Evolutionary conservation across 345 rosid genomes (phyloP).

Genomic region (Corchorus olitorius): DNA sequence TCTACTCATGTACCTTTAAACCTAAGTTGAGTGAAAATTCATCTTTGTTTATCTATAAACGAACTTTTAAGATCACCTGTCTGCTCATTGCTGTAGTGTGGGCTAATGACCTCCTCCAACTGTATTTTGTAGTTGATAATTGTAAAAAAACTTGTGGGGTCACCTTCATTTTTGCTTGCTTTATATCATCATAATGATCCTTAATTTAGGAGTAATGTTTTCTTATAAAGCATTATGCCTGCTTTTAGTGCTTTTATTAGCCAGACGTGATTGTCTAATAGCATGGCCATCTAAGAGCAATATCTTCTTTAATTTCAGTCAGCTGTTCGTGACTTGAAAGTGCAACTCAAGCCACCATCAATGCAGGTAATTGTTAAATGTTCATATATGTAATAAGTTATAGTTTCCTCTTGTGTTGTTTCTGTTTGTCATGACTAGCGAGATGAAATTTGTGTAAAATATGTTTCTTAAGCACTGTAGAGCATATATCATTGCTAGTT

Average conservation of each 20-base stretch:
- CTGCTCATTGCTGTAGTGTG: neutral
- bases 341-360: slow-evolving; percentile 94
- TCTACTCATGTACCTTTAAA: neutral
- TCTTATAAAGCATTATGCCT: neutral
- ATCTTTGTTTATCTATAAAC: neutral
- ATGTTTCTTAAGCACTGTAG: neutral
- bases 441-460: slow-evolving; percentile 1
- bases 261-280: slow-evolving; percentile 3
- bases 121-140: neutral
- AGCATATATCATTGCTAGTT: neutral
- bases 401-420: slow-evolving; percentile 5
- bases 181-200: neutral
- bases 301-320: slow-evolving; percentile 51
- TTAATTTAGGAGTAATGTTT: neutral
- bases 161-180: neutral
- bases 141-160: neutral
- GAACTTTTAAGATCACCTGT: neutral
- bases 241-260: neutral
- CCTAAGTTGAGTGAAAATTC: neutral
- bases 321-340: slow-evolving; percentile 89
- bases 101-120: neutral
- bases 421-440: neutral
- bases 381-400: neutral
- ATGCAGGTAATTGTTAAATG: slow-evolving; percentile 69
- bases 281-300: slow-evolving; percentile 8